A percentile compares a stretch with the other conserved stretches of the same genome.
phyloP scores from a whole-genome alignment of 352 stramenopile species.

The Phytophthora hibernalis region DNA sequence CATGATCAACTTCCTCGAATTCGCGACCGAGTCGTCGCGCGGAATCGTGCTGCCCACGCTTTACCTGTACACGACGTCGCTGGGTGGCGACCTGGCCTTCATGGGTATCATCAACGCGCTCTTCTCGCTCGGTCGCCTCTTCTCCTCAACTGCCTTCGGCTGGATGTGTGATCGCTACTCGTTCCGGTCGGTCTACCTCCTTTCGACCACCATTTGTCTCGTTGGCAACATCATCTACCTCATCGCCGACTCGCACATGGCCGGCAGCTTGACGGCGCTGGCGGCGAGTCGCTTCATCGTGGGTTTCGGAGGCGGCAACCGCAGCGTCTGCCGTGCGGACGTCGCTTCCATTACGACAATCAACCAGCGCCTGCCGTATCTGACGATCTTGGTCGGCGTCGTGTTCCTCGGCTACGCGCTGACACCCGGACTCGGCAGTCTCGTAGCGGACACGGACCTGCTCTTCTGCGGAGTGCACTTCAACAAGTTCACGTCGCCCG shows the following conservation, averaged over 20 bases:
- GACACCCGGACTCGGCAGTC: slow-evolving; percentile 65
- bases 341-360: slow-evolving; percentile 73
- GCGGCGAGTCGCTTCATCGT: slow-evolving; percentile 72
- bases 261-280: slow-evolving; percentile 58
- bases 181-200: slow-evolving; percentile 80
- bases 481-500: slow-evolving; percentile 75
- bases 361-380: slow-evolving; percentile 73
- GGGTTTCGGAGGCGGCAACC: slow-evolving; percentile 76
- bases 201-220: slow-evolving; percentile 74
- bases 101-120: slow-evolving; percentile 80
- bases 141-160: slow-evolving; percentile 77
- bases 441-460: slow-evolving; percentile 61
- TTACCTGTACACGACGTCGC: slow-evolving; percentile 80
- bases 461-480: slow-evolving; percentile 63
- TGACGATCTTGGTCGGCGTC: slow-evolving; percentile 76
- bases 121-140: slow-evolving; percentile 74
- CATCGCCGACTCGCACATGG: slow-evolving; percentile 64
- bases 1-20: slow-evolving; percentile 86
- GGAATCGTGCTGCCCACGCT: slow-evolving; percentile 80
- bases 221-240: slow-evolving; percentile 79
- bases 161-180: slow-evolving; percentile 86
- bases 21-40: slow-evolving; percentile 74
- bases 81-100: slow-evolving; percentile 72
- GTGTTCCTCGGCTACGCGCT: slow-evolving; percentile 78
- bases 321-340: slow-evolving; percentile 76